Conservation (phyloP, 2,329 filamentous ascomycete genomes). For the Tolypocladium endophyticum region DNA sequence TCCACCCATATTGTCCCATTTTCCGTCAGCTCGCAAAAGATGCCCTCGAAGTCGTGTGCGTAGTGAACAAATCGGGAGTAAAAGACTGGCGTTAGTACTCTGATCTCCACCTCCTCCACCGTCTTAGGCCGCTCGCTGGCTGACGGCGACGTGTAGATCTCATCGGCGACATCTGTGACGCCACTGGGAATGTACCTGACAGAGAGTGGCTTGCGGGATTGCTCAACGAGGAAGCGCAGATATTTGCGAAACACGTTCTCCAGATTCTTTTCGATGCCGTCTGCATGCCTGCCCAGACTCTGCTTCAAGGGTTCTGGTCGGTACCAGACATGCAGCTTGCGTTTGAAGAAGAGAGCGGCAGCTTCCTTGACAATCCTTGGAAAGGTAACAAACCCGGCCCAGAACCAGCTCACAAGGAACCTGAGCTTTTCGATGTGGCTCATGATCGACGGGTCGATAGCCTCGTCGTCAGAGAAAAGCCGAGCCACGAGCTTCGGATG, state of each 20-base stretch:
- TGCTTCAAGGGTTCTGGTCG: constrained; percentile 49
- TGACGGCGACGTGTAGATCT: constrained; percentile 25
- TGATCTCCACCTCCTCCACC: constrained; percentile 37
- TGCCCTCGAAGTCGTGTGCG: constrained; percentile 47
- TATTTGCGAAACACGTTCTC: constrained; percentile 38
- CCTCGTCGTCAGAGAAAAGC: constrained; percentile 40
- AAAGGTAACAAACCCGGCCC: constrained; percentile 56
- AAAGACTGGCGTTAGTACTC: constrained; percentile 53
- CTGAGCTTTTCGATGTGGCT: constrained; percentile 25
- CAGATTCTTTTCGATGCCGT: constrained; percentile 33
- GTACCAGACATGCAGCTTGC: constrained; percentile 52
- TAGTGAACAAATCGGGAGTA: constrained; percentile 58
- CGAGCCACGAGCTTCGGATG: constrained; percentile 51
- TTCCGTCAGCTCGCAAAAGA: constrained; percentile 49
- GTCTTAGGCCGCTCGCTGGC: constrained; percentile 8
- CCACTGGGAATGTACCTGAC: constrained; percentile 47
- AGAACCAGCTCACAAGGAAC: constrained; percentile 51
- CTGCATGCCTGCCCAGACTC: constrained; percentile 44
- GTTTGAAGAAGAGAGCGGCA: constrained; percentile 41
- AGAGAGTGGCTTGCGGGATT: constrained; percentile 29
- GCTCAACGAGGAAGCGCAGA: constrained; percentile 36
- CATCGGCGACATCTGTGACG: constrained; percentile 22
- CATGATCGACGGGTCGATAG: constrained; percentile 39
- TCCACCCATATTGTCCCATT: constrained; percentile 49
- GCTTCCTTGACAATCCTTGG: constrained; percentile 56